Conservation (phyloP, 768 basidiomycete genomes). For the Tulasnella sp. region DNA sequence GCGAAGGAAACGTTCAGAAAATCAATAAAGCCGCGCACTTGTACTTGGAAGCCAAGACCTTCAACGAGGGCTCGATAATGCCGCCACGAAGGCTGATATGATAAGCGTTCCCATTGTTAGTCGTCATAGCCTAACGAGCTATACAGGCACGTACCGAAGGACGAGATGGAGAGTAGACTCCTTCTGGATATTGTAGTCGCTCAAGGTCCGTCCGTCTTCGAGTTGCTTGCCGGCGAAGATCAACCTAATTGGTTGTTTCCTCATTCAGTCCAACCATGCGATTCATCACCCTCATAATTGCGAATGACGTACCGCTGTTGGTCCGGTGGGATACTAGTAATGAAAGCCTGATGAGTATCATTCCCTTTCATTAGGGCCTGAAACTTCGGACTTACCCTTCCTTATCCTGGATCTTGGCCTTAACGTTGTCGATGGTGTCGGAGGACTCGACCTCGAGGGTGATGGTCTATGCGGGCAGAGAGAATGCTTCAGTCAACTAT, state of each 20-base stretch:
- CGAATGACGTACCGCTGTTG: slow-evolving; percentile 44
- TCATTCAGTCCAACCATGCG: background rate
- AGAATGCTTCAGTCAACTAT: slow-evolving; percentile 13
- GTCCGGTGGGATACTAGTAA: slow-evolving; percentile 73
- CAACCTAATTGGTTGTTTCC: slow-evolving; percentile 33
- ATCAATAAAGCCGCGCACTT: no score
- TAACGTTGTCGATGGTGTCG: slow-evolving; percentile 94
- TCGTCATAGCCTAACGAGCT: background rate
- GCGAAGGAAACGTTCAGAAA: background rate
- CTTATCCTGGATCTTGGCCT: slow-evolving; percentile 72
- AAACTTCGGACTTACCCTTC: slow-evolving; percentile 41
- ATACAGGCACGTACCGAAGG: slow-evolving; percentile 33
- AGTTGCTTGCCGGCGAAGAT: slow-evolving; percentile 99
- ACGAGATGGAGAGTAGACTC: slow-evolving; percentile 8
- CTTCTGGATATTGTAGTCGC: slow-evolving; percentile 97
- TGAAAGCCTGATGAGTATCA: background rate
- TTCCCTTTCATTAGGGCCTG: background rate
- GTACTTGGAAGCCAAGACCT: slow-evolving; percentile 94
- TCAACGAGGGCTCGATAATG: slow-evolving; percentile 98
- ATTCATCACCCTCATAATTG: background rate
- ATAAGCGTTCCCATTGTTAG: slow-evolving; percentile 5
- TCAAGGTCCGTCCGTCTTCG: slow-evolving; percentile 92
- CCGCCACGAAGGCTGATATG: slow-evolving; percentile 76
- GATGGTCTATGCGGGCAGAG: slow-evolving; percentile 55
- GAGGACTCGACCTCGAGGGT: slow-evolving; percentile 97